These are phyloP conservation scores for Byssochlamys sp. DNA, from an alignment of 2,329 filamentous ascomycete species.

Conservation along the genomic window DNA sequence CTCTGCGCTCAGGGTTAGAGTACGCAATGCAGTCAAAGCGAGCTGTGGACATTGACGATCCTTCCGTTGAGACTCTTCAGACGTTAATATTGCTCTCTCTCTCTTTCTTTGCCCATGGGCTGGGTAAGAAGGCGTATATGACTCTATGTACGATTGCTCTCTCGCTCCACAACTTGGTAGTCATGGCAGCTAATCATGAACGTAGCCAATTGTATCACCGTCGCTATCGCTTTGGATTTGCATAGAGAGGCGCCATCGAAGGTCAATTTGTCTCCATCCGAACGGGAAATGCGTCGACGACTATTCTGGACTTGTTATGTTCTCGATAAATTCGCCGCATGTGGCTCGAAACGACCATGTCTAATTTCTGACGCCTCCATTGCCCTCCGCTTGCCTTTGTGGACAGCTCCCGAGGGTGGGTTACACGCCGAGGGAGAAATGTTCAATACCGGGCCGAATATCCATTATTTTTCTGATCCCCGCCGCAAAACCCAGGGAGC, in stretches of 20 bases:
- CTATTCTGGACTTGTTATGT: constrained; percentile 85
- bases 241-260: constrained; percentile 64
- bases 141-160: constrained; percentile 51
- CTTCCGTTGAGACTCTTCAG: constrained; percentile 68
- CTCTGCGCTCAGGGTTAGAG: constrained; percentile 60
- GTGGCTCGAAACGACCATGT: constrained; percentile 73
- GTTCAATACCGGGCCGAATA: constrained; percentile 68
- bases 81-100: constrained; percentile 64
- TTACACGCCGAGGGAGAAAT: constrained; percentile 65
- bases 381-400: constrained; percentile 64
- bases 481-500: constrained; percentile 65
- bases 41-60: constrained; percentile 69
- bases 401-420: constrained; percentile 53
- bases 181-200: constrained; percentile 23
- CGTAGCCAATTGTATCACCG: constrained; percentile 64
- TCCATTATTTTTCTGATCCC: constrained; percentile 60
- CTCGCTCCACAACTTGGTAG: neutral
- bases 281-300: constrained; percentile 67
- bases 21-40: constrained; percentile 60
- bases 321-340: constrained; percentile 72
- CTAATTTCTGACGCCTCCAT: constrained; percentile 69
- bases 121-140: constrained; percentile 81
- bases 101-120: constrained; percentile 66
- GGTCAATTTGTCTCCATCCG: constrained; percentile 53
- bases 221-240: constrained; percentile 72